phyloP scores from a whole-genome alignment of 768 basidiomycete genomes.

The Boletus speciosus region DNA sequence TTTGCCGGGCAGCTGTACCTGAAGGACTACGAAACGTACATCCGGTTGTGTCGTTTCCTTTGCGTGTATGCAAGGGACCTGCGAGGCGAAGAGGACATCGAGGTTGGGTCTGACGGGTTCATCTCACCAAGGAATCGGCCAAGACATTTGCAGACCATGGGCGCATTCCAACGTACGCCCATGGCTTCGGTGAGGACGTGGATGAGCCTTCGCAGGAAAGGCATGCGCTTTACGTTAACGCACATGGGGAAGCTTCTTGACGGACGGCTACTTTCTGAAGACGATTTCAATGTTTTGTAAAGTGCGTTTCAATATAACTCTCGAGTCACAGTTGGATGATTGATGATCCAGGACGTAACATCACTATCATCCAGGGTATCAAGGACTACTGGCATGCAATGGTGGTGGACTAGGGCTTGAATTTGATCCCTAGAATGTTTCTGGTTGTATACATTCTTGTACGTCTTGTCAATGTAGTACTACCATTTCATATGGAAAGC shows the following conservation, averaged over 20 bases:
- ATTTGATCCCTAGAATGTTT: not conserved
- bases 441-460: not conserved
- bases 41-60: not conserved
- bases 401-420: not conserved
- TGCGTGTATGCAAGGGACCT: constrained; percentile 15
- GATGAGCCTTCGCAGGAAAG: constrained; percentile 37
- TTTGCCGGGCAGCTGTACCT: not conserved
- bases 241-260: constrained; percentile 42
- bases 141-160: not conserved
- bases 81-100: not conserved
- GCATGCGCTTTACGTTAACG: constrained; percentile 34
- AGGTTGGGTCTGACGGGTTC: constrained; percentile 19
- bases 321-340: not conserved
- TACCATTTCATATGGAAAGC: no score
- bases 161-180: constrained; percentile 37
- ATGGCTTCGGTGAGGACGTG: constrained; percentile 24
- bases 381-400: not conserved
- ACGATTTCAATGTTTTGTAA: constrained; percentile 1
- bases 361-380: not conserved
- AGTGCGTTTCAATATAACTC: not conserved
- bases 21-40: not conserved
- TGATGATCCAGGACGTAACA: not conserved
- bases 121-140: constrained; percentile 17
- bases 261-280: constrained; percentile 20
- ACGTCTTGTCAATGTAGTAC: no score